Base-by-base conservation (phyloP, 106 monocot genomes). In the Dendrobium officinale region DNA sequence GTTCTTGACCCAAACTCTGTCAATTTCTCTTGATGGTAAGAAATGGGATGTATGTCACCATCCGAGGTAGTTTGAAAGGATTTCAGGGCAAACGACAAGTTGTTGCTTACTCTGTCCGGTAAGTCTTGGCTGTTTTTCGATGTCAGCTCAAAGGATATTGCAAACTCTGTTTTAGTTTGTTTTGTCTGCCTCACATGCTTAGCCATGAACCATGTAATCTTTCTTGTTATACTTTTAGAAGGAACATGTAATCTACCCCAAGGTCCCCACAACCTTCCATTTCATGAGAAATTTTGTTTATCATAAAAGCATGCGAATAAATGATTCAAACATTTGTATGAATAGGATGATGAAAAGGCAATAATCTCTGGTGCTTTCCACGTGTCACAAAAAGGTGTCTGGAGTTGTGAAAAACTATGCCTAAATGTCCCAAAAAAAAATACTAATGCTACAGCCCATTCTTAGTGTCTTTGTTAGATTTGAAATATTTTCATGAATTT, bases 81-180 rank as follows among this genome's bases (percentile, higher is more conserved):
- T 92, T 92, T 64, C 89, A 92, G 75, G 92, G 89, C 4, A 92
- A 92, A 75, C 77, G 70, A 61, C 89, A 87, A 22, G 85, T 86
- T 19, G 87, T 86, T 77, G 92, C 92, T 56, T 92, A 87, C 85
- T 89, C 87, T 58, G 86, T 89, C 42, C 83, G 92, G 92, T 92
- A 24, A 76, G 76, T 24, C 10, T 27, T 76, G 26, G 15, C 42
- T 49, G 76, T 26, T 76, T 48, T 76, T 49, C 5, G 27, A 49
- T 76, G 6, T 26, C 10, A 45, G 49, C 1, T 43, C 26, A 76
- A 4, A 48, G 16, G 18, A 26, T 13, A 48, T 9, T 74, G 42
- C 6, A 42, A 41, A 42, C 18, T 74, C 8, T 74, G 2, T 8
- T 44, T 74, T 5, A 43, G 1, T 74, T 74, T 72, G 33, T 64